A percentile compares a stretch with the other conserved stretches of the same genome.
Conservation (phyloP, 139 green algal genomes). For the Tetradesmus lagerheimii region DNA sequence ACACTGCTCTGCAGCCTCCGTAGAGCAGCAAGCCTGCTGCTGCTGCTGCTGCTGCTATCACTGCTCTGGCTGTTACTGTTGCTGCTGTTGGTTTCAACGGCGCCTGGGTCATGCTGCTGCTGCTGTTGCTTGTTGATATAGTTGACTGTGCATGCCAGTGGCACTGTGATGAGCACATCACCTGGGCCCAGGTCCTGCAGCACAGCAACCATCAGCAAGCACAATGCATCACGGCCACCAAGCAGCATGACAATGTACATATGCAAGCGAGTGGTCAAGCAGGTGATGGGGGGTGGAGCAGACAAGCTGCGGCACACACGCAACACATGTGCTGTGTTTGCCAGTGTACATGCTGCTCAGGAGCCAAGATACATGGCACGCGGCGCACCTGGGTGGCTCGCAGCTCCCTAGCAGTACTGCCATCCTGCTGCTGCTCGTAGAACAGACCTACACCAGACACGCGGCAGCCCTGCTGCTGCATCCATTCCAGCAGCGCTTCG, state of each 20-base stretch:
- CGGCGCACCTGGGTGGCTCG: background rate
- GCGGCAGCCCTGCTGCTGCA: slow-evolving; percentile 29
- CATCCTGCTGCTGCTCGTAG: background rate
- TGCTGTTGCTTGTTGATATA: background rate
- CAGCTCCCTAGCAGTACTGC: slow-evolving; percentile 6
- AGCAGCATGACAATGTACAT: background rate
- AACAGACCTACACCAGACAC: slow-evolving; percentile 22
- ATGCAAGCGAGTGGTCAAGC: background rate
- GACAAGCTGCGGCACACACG: background rate
- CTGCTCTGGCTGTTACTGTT: slow-evolving; percentile 13
- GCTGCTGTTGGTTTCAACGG: slow-evolving; percentile 17
- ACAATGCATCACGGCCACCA: background rate
- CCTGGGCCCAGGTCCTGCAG: slow-evolving; percentile 32
- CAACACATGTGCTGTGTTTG: background rate
- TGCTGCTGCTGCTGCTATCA: background rate
- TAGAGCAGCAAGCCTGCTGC: slow-evolving; percentile 18
- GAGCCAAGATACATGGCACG: background rate
- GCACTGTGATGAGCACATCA: slow-evolving; percentile 28
- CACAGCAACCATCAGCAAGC: background rate
- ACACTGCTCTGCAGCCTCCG: background rate
- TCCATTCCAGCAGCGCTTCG: slow-evolving; percentile 15
- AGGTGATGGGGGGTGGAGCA: background rate
- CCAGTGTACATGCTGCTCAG: background rate
- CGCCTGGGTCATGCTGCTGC: background rate
- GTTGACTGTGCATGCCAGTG: slow-evolving; percentile 1